These are phyloP conservation scores for Aristolochia contorta DNA, from an alignment of 164 flowering plant genomes.

Conservation along the genomic window DNA sequence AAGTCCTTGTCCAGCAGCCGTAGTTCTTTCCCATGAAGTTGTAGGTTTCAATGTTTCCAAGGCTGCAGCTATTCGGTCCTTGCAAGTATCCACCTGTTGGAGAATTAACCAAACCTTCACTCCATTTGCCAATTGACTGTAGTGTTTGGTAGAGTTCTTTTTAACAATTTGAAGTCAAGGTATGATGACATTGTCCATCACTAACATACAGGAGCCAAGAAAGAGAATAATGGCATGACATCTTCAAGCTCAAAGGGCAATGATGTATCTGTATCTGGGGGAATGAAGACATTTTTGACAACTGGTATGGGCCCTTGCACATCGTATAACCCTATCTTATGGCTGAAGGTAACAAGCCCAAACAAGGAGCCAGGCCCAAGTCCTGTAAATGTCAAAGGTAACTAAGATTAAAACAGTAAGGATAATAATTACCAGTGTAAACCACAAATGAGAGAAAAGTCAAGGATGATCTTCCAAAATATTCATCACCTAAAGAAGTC, in stretches of 20 bases:
- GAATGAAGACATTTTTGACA: constrained; percentile 85
- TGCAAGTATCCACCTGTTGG: constrained; percentile 86
- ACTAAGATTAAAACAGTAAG: constrained; percentile 1
- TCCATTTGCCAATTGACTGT: neutral
- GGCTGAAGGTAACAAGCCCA: constrained; percentile 97
- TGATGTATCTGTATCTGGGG: constrained; percentile 56
- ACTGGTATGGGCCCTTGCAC: constrained; percentile 97
- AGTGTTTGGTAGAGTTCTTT: neutral
- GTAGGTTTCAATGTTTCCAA: constrained; percentile 92
- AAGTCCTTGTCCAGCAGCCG: constrained; percentile 69
- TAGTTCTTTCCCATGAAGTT: constrained; percentile 83
- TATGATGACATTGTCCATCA: constrained; percentile 3
- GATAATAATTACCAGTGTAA: too few relatives aligned
- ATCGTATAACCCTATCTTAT: constrained; percentile 90
- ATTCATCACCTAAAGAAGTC: too few relatives aligned
- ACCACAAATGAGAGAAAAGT: neutral
- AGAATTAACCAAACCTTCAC: constrained; percentile 1
- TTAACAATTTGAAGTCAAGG: neutral
- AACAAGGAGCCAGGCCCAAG: constrained; percentile 85
- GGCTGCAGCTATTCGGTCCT: constrained; percentile 81
- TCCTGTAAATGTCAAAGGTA: constrained; percentile 33
- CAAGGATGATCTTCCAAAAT: neutral
- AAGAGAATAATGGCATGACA: constrained; percentile 86
- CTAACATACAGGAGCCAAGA: constrained; percentile 87
- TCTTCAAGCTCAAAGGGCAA: constrained; percentile 77